Conservation (phyloP, 2,329 filamentous ascomycete genomes). For the Exophiala sp. region DNA sequence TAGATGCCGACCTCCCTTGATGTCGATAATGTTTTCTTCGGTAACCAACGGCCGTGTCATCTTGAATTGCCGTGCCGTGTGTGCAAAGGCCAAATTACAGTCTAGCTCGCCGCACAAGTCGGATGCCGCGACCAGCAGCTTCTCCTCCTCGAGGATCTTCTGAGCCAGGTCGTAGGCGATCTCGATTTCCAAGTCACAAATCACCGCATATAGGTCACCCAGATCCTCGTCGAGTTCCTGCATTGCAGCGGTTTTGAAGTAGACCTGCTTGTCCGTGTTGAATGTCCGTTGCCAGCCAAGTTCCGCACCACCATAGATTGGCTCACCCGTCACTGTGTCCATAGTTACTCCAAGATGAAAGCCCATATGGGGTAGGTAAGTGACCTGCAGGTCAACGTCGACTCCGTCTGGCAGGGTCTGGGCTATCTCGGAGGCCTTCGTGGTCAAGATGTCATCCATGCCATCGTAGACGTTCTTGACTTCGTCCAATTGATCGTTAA, state of each 20-base stretch:
- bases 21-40: slow-evolving; percentile 61
- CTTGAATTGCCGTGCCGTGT: slow-evolving; percentile 68
- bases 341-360: slow-evolving; percentile 73
- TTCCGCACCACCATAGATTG: slow-evolving; percentile 58
- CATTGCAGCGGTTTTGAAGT: slow-evolving; percentile 84
- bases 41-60: slow-evolving; percentile 66
- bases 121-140: slow-evolving; percentile 61
- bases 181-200: slow-evolving; percentile 85
- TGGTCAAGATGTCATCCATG: slow-evolving; percentile 65
- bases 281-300: slow-evolving; percentile 75
- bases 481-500: slow-evolving; percentile 69
- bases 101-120: slow-evolving; percentile 83
- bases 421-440: slow-evolving; percentile 60
- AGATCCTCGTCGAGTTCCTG: slow-evolving; percentile 70
- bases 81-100: slow-evolving; percentile 68
- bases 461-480: slow-evolving; percentile 73
- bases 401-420: slow-evolving; percentile 54
- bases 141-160: slow-evolving; percentile 62
- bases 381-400: slow-evolving; percentile 61
- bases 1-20: slow-evolving; percentile 72
- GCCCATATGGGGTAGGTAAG: slow-evolving; percentile 86
- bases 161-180: slow-evolving; percentile 73
- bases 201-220: slow-evolving; percentile 78
- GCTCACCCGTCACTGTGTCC: slow-evolving; percentile 53
- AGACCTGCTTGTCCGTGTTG: slow-evolving; percentile 61